A percentile compares a stretch with the other conserved stretches of the same genome.
These are phyloP conservation scores for Tulasnella sp. DNA, from an alignment of 768 basidiomycete species.

Conservation along the genomic window DNA sequence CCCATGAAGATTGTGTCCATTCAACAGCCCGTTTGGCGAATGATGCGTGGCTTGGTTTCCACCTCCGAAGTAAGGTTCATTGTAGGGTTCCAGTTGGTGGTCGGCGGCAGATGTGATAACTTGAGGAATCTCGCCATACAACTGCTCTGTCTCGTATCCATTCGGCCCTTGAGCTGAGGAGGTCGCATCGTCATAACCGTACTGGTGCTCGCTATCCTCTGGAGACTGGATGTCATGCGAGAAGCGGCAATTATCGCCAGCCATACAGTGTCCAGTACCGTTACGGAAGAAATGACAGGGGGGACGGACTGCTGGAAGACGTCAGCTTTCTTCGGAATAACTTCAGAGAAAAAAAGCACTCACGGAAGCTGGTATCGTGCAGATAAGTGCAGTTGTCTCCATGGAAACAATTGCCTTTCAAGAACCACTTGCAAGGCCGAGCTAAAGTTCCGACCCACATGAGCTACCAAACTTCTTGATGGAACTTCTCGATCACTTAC, in stretches of 20 bases:
- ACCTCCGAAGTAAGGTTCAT: slow-evolving; percentile 6
- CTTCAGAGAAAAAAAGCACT: background rate
- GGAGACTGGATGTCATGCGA: background rate
- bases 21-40: background rate
- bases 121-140: background rate
- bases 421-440: slow-evolving; percentile 11
- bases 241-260: slow-evolving; percentile 10
- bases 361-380: background rate
- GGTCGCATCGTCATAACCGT: background rate
- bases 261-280: slow-evolving; percentile 2
- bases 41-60: background rate
- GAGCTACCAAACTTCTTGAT: background rate
- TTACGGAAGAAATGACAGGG: slow-evolving; percentile 7
- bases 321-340: background rate
- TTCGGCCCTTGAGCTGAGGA: background rate
- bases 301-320: background rate
- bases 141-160: background rate
- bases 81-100: background rate
- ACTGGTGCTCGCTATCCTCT: background rate
- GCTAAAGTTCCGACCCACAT: background rate
- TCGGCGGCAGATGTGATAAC: background rate
- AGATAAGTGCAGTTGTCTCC: slow-evolving; percentile 11
- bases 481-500: background rate
- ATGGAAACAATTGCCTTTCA: slow-evolving; percentile 12
- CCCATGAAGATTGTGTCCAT: background rate